Base-by-base conservation (phyloP, 768 basidiomycete species). In the Naganishia randhawae region DNA sequence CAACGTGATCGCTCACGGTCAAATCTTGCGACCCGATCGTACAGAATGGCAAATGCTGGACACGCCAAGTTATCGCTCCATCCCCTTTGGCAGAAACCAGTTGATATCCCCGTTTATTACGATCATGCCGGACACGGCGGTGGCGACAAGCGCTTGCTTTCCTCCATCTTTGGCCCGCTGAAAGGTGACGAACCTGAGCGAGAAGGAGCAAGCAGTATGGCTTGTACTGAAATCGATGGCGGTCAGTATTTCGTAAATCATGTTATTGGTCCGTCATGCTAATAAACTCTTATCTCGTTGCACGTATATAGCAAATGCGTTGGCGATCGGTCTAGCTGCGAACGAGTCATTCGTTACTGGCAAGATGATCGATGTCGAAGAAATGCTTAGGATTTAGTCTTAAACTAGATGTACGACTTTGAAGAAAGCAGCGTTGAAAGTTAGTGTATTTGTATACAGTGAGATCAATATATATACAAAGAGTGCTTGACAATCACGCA, bases 261-360 rank as follows among this genome's bases (percentile, higher is more conserved):
- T 1, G 11, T 22, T 3, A 10, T 52, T 3, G 17, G 35, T 5
- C 17, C 10, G 22, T 7, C 11, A 32, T 25, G 29, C 64, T 51
- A 8, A n/a, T n/a, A n/a, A 50, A 11, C 19, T 25, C 33, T 9
- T 37, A n/a, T n/a, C 37, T 42, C 50, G n/a, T 6, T 48, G 7
- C 3, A 48, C 3, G 7, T 48, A 4, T 48, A 11, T 22, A 27
- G 52, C 82, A 8, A 71, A 81, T 72, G 83, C 84, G 9, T 77
- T 84, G 63, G 83, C 83, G 17, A 83, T 84, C 8, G 83, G 84
- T 0, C 70, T 85, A 19, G 73, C 83, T 48, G 84, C 84, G 13
- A 85, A 84, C 70, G 82, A 84, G 76, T 83, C 82, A 63, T 84
- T 85, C 76, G 81, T 78, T 73, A 83, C 81, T 3, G 82, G 81